Evolutionary conservation across 805 yeast species (phyloP).

Genomic region (Brettanomyces nanus): DNA sequence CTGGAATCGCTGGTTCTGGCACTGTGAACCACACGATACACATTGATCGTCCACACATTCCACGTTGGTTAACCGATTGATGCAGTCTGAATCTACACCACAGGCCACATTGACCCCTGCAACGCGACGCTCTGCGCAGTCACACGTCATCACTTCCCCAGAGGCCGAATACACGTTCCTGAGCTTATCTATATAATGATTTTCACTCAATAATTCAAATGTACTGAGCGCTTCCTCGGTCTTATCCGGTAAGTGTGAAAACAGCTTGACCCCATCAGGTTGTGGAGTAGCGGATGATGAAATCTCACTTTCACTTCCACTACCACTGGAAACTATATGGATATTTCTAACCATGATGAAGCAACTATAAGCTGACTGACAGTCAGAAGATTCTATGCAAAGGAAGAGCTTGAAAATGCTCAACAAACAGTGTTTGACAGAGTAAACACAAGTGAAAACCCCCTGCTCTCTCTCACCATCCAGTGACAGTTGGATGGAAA

Average conservation of each 20-base stretch:
- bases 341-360: not conserved
- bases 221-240: slow-evolving; percentile 61
- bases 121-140: slow-evolving; percentile 53
- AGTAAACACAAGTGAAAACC: too few relatives aligned
- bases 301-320: slow-evolving; percentile 2
- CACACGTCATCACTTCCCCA: slow-evolving; percentile 85
- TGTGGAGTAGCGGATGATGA: slow-evolving; percentile 16
- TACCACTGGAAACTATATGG: not conserved
- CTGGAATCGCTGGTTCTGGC: slow-evolving; percentile 88
- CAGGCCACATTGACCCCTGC: slow-evolving; percentile 53
- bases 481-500: too few relatives aligned
- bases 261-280: slow-evolving; percentile 19
- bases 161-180: slow-evolving; percentile 60
- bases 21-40: slow-evolving; percentile 67
- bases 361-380: too few relatives aligned
- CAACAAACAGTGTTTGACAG: too few relatives aligned
- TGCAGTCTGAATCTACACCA: slow-evolving; percentile 80
- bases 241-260: slow-evolving; percentile 39
- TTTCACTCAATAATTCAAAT: slow-evolving; percentile 48
- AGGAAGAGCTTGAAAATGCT: too few relatives aligned
- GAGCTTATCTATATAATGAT: slow-evolving; percentile 52
- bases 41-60: slow-evolving; percentile 75
- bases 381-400: too few relatives aligned
- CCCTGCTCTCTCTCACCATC: too few relatives aligned
- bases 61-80: slow-evolving; percentile 83